A percentile compares a stretch with the other conserved stretches of the same genome.
Evolutionary conservation across 768 basidiomycete genomes (phyloP).

Genomic region (Mycena galericulata): DNA sequence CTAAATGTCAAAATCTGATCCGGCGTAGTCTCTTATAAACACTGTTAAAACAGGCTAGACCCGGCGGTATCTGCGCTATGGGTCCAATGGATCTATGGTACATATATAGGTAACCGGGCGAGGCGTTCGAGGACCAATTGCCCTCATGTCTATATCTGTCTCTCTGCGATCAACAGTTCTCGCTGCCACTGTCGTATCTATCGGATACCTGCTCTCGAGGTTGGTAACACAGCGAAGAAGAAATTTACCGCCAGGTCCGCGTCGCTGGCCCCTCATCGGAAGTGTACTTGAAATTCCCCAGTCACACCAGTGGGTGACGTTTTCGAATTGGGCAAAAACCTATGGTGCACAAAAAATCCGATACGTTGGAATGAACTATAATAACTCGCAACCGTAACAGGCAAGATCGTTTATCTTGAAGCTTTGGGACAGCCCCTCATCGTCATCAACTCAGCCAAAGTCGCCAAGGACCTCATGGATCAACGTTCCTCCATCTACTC

Average conservation of each 20-base stretch:
- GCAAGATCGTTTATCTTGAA: constrained; percentile 36
- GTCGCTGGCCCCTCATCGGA: background rate
- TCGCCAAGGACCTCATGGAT: constrained; percentile 42
- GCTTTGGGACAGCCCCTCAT: constrained; percentile 39
- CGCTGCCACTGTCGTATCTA: no score
- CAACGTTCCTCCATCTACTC: constrained; percentile 43
- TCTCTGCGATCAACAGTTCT: no score
- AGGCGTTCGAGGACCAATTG: no score
- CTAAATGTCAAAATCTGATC: no score
- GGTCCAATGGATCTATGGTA: no score
- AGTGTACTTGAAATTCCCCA: background rate
- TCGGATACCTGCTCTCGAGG: background rate
- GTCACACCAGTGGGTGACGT: background rate
- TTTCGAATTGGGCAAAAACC: background rate
- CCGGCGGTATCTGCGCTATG: no score
- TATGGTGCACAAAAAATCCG: background rate
- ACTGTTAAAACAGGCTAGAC: no score
- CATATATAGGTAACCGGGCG: no score
- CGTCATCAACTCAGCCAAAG: constrained; percentile 42
- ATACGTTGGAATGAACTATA: no score
- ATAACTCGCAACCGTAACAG: background rate
- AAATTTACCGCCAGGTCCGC: background rate
- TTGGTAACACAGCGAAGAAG: background rate
- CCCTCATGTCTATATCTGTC: no score
- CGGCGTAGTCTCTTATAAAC: no score